Evolutionary conservation across 2,329 filamentous ascomycete genomes (phyloP).

Genomic region (Cryphonectria parasitica): DNA sequence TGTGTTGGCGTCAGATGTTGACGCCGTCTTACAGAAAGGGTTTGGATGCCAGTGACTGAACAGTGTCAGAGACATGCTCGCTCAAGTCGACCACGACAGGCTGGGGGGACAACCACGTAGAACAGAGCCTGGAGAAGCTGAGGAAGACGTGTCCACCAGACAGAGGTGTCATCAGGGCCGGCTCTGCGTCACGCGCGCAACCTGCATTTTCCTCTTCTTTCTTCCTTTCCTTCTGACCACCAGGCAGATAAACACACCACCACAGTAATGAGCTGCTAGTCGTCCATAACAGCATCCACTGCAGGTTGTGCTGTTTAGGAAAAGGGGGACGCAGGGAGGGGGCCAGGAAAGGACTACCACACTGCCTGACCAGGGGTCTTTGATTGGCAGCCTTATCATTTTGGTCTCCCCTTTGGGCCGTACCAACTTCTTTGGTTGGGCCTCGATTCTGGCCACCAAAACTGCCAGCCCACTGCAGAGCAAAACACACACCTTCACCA

Average conservation of each 20-base stretch:
- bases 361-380: neutral
- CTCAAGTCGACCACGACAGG: neutral
- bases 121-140: neutral
- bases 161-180: neutral
- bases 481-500: neutral
- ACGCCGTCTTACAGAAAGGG: neutral
- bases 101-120: neutral
- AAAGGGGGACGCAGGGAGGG: neutral
- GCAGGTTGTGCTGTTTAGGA: neutral
- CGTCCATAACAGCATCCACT: neutral
- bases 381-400: constrained; percentile 17
- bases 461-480: neutral
- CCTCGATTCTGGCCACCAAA: constrained; percentile 2
- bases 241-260: neutral
- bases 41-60: neutral
- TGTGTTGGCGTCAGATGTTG: neutral
- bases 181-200: neutral
- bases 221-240: too few relatives aligned
- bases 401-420: neutral
- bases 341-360: neutral
- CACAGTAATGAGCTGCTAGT: neutral
- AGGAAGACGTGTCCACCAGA: constrained; percentile 5
- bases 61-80: neutral
- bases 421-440: neutral
- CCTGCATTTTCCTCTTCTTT: too few relatives aligned